Percentiles rank a stretch among this genome's conserved stretches.
Evolutionary conservation across 352 stramenopile species (phyloP).

Genomic region (Globisporangium rhizosaccharum): DNA sequence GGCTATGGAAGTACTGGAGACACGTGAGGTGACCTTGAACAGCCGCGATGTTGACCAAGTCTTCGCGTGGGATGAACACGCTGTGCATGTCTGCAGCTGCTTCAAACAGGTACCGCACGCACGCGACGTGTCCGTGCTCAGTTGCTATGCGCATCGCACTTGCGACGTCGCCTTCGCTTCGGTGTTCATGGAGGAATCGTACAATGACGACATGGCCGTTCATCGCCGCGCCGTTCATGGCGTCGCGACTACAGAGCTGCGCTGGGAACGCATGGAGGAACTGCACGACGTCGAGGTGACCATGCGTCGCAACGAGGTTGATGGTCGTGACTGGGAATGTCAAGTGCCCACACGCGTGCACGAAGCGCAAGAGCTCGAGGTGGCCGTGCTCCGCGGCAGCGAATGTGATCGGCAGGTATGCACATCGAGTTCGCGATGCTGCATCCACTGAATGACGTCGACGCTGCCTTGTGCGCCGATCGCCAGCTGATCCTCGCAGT

Average conservation of each 20-base stretch:
- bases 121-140: too few species aligned
- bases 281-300: conserved; percentile 6
- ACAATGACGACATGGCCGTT: background rate
- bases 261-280: conserved; percentile 8
- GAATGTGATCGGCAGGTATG: background rate
- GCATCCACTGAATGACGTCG: conserved; percentile 1
- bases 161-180: background rate
- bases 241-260: background rate
- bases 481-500: background rate
- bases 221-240: background rate
- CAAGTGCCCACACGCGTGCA: background rate
- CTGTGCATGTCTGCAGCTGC: background rate
- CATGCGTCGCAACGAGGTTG: too few species aligned
- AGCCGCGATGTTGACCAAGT: conserved; percentile 5
- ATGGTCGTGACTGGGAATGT: background rate
- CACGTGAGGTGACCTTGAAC: background rate
- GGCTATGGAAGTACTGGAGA: conserved; percentile 8
- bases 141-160: too few species aligned
- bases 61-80: background rate
- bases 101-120: too few species aligned
- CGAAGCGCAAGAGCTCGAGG: background rate
- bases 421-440: background rate
- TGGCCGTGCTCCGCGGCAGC: conserved; percentile 15
- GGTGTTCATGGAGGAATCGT: background rate
- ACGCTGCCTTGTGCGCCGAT: background rate